These are phyloP conservation scores for Phytopythium boreale DNA, from an alignment of 352 stramenopile genomes.

Conservation along the genomic window DNA sequence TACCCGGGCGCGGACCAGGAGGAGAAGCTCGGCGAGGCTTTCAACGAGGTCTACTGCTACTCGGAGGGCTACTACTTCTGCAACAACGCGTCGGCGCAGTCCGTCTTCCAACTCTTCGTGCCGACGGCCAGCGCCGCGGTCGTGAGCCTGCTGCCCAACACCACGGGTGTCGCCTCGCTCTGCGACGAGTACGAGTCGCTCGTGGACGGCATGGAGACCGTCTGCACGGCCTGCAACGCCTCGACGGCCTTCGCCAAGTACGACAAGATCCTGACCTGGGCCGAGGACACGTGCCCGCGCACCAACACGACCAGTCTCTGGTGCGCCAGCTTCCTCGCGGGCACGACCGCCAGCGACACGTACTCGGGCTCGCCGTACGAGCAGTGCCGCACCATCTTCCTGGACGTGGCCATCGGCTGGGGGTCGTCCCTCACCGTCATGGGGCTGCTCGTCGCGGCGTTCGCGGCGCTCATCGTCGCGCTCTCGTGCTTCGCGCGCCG, in stretches of 20 bases:
- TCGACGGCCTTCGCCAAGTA: slow-evolving; percentile 58
- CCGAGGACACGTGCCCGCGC: slow-evolving; percentile 57
- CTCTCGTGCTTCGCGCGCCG: slow-evolving; percentile 66
- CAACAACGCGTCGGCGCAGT: slow-evolving; percentile 66
- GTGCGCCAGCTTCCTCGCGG: slow-evolving; percentile 59
- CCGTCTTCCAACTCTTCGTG: slow-evolving; percentile 62
- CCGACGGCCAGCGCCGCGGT: slow-evolving; percentile 35
- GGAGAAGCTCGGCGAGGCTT: slow-evolving; percentile 55
- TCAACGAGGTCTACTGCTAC: slow-evolving; percentile 86
- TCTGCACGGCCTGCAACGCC: slow-evolving; percentile 57
- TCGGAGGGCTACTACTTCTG: slow-evolving; percentile 80
- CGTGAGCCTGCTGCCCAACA: slow-evolving; percentile 50
- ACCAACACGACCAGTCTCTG: slow-evolving; percentile 45
- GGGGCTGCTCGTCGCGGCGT: slow-evolving; percentile 47
- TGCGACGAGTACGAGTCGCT: slow-evolving; percentile 33
- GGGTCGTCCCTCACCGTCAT: slow-evolving; percentile 45
- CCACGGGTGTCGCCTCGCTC: slow-evolving; percentile 52
- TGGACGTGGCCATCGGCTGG: slow-evolving; percentile 67
- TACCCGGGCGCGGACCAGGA: slow-evolving; percentile 61
- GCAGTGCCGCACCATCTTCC: slow-evolving; percentile 64
- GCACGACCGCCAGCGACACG: slow-evolving; percentile 33
- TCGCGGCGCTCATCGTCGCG: slow-evolving; percentile 44
- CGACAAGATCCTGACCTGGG: slow-evolving; percentile 67
- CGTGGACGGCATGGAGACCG: slow-evolving; percentile 31
- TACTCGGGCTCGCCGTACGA: slow-evolving; percentile 72